Evolutionary conservation across 2,329 filamentous ascomycete genomes (phyloP).

Genomic region (Davidsoniella eucalypti): DNA sequence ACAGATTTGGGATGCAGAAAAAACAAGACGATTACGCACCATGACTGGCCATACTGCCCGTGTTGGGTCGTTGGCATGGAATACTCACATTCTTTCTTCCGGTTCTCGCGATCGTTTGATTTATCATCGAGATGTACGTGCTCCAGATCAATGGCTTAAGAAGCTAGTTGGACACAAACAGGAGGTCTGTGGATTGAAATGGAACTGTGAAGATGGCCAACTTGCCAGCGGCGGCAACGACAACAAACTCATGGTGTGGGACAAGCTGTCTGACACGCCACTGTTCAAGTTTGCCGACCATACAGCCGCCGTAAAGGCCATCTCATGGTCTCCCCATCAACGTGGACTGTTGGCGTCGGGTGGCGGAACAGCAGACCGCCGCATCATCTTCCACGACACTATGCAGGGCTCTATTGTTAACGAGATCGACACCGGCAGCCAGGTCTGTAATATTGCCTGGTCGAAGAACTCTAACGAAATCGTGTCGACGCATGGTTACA

Average conservation of each 20-base stretch:
- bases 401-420: constrained; percentile 63
- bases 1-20: constrained; percentile 94
- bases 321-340: constrained; percentile 95
- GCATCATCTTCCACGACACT: constrained; percentile 98
- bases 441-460: constrained; percentile 98
- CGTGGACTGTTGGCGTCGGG: constrained; percentile 87
- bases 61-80: constrained; percentile 92
- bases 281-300: constrained; percentile 91
- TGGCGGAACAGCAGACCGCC: constrained; percentile 84
- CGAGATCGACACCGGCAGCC: constrained; percentile 89
- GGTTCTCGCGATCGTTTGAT: constrained; percentile 87
- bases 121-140: constrained; percentile 87
- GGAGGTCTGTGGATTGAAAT: constrained; percentile 89
- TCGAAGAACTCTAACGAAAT: constrained; percentile 96
- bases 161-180: constrained; percentile 92
- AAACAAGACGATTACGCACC: constrained; percentile 66
- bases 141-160: constrained; percentile 75
- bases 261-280: constrained; percentile 82
- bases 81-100: constrained; percentile 90
- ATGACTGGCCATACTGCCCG: constrained; percentile 94
- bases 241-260: constrained; percentile 98
- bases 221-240: constrained; percentile 93
- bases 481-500: constrained; percentile 91
- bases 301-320: constrained; percentile 90
- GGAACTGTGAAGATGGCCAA: constrained; percentile 93